phyloP scores from a whole-genome alignment of 2,329 filamentous ascomycete genomes.

The Leptographium procerum region DNA sequence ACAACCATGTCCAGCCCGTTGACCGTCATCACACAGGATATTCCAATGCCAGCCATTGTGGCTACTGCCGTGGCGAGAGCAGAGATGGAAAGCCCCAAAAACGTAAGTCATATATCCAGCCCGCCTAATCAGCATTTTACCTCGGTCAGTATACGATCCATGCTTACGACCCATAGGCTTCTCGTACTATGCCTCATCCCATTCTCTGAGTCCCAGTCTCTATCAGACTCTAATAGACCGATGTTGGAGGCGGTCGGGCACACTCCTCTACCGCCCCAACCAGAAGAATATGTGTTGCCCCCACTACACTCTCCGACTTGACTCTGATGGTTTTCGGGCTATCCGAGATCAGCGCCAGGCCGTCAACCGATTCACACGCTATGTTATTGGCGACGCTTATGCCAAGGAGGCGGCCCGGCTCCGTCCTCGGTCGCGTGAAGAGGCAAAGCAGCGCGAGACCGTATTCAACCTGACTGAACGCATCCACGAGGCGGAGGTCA shows the following conservation, averaged over 20 bases:
- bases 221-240: slow-evolving; percentile 65
- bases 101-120: not conserved
- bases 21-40: slow-evolving; percentile 4
- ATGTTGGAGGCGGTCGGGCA: slow-evolving; percentile 66
- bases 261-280: slow-evolving; percentile 66
- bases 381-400: slow-evolving; percentile 59
- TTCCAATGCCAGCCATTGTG: slow-evolving; percentile 6
- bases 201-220: slow-evolving; percentile 48
- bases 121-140: not conserved
- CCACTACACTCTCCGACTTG: slow-evolving; percentile 73
- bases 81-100: slow-evolving; percentile 1
- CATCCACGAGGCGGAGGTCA: slow-evolving; percentile 57
- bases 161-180: no score
- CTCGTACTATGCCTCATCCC: slow-evolving; percentile 58
- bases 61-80: slow-evolving; percentile 9
- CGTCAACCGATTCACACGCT: slow-evolving; percentile 60
- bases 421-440: slow-evolving; percentile 57
- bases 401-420: slow-evolving; percentile 49
- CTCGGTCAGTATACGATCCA: not conserved
- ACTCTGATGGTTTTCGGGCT: slow-evolving; percentile 52
- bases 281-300: slow-evolving; percentile 77
- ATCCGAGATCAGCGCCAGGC: slow-evolving; percentile 63
- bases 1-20: not conserved
- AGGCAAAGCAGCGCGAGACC: slow-evolving; percentile 49
- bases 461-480: slow-evolving; percentile 56